Evolutionary conservation across 345 rosid genomes (phyloP).

Genomic region (Sonneratia alba): DNA sequence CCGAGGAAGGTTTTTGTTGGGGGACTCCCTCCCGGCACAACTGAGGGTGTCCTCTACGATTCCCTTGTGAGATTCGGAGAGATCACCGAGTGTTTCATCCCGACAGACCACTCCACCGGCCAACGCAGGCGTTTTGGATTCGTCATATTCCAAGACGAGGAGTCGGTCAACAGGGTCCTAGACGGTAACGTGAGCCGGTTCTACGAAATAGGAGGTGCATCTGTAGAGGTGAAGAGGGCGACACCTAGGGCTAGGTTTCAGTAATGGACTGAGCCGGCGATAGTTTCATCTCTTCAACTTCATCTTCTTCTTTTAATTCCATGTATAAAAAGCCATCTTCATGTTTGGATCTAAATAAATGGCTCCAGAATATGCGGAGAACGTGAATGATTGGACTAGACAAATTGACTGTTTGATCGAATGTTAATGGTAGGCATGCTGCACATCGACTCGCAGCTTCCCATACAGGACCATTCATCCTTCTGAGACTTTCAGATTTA

Average conservation of each 20-base stretch:
- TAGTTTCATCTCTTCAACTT: too few relatives aligned
- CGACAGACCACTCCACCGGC: background rate
- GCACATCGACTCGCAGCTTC: constrained; percentile 4
- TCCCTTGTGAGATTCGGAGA: background rate
- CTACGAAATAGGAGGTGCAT: background rate
- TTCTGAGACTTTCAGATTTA: constrained; percentile 13
- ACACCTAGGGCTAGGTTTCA: background rate
- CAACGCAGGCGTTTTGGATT: background rate
- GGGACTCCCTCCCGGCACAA: background rate
- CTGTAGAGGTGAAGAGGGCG: background rate
- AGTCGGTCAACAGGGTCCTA: background rate
- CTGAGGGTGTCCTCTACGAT: background rate
- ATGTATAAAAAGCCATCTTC: too few relatives aligned
- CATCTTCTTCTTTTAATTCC: too few relatives aligned
- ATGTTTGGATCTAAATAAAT: too few relatives aligned
- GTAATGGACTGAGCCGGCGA: too few relatives aligned
- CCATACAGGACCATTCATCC: background rate
- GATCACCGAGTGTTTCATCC: background rate
- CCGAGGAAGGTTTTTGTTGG: background rate
- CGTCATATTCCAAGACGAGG: background rate
- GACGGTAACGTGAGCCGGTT: background rate
- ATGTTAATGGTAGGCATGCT: constrained; percentile 1
- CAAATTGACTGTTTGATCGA: background rate
- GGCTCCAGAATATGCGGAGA: background rate
- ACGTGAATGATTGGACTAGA: background rate